Evolutionary conservation across 306 rosid genomes (phyloP).

Genomic region (Lupinus albus): DNA sequence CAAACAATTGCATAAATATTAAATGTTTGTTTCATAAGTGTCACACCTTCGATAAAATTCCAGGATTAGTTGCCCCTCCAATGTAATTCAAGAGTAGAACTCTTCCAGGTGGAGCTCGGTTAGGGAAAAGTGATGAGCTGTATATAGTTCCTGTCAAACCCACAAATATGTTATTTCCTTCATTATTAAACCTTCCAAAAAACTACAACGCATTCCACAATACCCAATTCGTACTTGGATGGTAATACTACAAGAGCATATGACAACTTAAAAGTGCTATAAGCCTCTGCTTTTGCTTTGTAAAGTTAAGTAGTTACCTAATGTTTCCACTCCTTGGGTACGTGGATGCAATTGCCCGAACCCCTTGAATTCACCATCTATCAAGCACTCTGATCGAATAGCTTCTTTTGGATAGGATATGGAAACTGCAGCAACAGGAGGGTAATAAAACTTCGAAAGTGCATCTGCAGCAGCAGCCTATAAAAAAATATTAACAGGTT

Average conservation of each 20-base stretch:
- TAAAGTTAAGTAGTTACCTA: slow-evolving; percentile 56
- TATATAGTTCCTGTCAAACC: slow-evolving; percentile 84
- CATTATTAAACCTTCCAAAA: slow-evolving; percentile 38
- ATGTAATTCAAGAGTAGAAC: slow-evolving; percentile 90
- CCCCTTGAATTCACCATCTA: slow-evolving; percentile 85
- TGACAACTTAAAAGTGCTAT: neutral
- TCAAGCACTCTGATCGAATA: slow-evolving; percentile 77
- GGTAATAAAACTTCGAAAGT: slow-evolving; percentile 82
- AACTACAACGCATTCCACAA: slow-evolving; percentile 25
- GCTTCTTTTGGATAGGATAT: slow-evolving; percentile 96
- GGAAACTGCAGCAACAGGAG: slow-evolving; percentile 95
- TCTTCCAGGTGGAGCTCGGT: slow-evolving; percentile 94
- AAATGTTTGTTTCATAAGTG: slow-evolving; percentile 35
- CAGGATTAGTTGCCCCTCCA: slow-evolving; percentile 95
- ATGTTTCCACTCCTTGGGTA: slow-evolving; percentile 91
- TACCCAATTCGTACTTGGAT: slow-evolving; percentile 19
- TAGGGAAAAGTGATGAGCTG: slow-evolving; percentile 95
- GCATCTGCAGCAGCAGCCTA: slow-evolving; percentile 88
- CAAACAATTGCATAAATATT: slow-evolving; percentile 36
- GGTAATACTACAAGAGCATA: slow-evolving; percentile 24
- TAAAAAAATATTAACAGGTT: slow-evolving; percentile 22
- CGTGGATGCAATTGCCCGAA: slow-evolving; percentile 99
- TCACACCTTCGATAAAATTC: slow-evolving; percentile 76
- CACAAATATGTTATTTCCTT: slow-evolving; percentile 34
- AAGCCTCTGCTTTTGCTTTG: slow-evolving; percentile 30